Percentiles rank a stretch among this genome's conserved stretches.
Evolutionary conservation across 257 asterid species (phyloP).

Genomic region (Solanum pinnatisectum): DNA sequence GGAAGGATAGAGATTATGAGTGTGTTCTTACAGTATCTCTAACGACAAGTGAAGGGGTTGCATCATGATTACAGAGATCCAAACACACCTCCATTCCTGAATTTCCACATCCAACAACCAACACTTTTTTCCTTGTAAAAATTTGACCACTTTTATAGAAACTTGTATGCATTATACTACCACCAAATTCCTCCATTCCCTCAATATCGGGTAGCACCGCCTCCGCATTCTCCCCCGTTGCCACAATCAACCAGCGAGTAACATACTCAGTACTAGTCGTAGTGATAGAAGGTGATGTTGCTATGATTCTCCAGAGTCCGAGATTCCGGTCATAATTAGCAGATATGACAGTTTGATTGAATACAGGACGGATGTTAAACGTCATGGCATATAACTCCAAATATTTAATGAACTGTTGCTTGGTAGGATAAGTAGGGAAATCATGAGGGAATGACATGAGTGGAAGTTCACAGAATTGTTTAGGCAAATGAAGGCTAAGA

Average conservation of each 20-base stretch:
- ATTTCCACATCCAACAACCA: conserved; percentile 89
- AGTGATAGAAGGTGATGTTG: not conserved
- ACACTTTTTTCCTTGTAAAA: conserved; percentile 44
- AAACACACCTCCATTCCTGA: conserved; percentile 94
- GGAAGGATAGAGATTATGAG: not conserved
- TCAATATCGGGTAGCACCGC: conserved; percentile 43
- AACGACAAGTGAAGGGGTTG: conserved; percentile 57
- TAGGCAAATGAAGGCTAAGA: conserved; percentile 69
- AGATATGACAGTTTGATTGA: conserved; percentile 30
- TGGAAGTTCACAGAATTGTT: conserved; percentile 76
- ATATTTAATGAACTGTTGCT: conserved; percentile 56
- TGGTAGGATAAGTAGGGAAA: conserved; percentile 69
- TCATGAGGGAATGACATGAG: conserved; percentile 57
- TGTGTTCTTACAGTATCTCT: conserved; percentile 60
- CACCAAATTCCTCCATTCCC: conserved; percentile 47
- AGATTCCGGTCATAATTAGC: conserved; percentile 40
- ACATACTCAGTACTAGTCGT: conserved; percentile 29
- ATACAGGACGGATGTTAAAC: conserved; percentile 53
- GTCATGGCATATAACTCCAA: conserved; percentile 44
- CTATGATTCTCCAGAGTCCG: conserved; percentile 45
- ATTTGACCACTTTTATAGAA: conserved; percentile 48
- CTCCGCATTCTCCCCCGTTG: conserved; percentile 89
- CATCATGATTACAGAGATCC: conserved; percentile 72
- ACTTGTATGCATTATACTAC: conserved; percentile 57
- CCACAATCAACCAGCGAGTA: conserved; percentile 61